Base-by-base conservation (phyloP, 1,284 basidiomycete species). In the Naganishia sp. region DNA sequence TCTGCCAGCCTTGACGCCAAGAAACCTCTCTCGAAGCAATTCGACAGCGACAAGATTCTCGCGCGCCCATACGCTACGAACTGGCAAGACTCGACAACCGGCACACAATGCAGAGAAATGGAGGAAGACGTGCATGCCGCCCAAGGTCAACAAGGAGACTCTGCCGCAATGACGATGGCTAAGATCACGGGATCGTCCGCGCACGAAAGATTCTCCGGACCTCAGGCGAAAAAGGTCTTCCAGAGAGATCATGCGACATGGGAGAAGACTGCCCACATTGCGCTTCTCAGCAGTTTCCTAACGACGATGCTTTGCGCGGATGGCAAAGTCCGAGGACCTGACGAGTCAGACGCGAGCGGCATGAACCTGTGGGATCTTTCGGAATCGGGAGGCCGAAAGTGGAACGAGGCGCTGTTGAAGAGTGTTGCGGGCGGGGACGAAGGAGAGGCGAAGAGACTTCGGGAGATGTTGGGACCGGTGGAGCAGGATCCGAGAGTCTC, bases 41-140 rank as follows among this genome's bases (percentile, higher is more conserved):
- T 63, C n/a, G 50, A 52, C 13, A 13, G 23, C 21, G 46, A 58
- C 35, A 42, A 72, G 7, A 89, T 90, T 0, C 93, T 94, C 77
- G 88, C 90, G 4, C 80, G 87, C 21, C 81, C 81, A 2, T 83
- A 84, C 68, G 85, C 89, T 0, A 92, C 92, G 17, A 94, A 94
- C 74, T 94, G 92, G 92, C 92, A 94, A 78, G 92, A 94, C 79
- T 92, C 90, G 0, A 92, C 90, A 0, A 94, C 92, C 0, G 86
- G 85, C 0, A 76, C 80, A 41, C 90, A 93, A 71, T 94, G 92
- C 73, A 81, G 80, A 55, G 84, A 83, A 47, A 63, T 67, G 66
- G 66, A 63, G 41, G 31, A 56, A 7, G 65, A 35, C 11, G 52
- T 66, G 5, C 47, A 47, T 45, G 45, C 39, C 2, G 43, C 43